Conservation (phyloP, 108 stramenopile species). For the Stephanodiscus minutulus region DNA sequence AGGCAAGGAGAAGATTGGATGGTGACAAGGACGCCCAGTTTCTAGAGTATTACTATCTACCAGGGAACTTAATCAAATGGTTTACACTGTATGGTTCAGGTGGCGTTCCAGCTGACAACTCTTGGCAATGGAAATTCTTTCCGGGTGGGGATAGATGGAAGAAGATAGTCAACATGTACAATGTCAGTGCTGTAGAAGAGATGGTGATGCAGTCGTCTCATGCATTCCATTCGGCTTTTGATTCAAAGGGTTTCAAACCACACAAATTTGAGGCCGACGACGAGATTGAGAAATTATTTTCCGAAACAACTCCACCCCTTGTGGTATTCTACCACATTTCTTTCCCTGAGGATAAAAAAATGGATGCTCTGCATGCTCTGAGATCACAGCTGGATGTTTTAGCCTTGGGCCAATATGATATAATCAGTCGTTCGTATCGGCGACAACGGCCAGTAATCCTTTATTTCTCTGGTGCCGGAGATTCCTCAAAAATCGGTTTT, state of each 20-base stretch:
- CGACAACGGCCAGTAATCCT: conserved; percentile 29
- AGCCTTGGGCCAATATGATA: conserved; percentile 46
- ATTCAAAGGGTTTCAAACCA: conserved; percentile 3
- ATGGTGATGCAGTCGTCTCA: conserved; percentile 32
- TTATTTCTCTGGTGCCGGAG: conserved; percentile 40
- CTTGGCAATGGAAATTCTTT: conserved; percentile 58
- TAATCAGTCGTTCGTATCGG: conserved; percentile 31
- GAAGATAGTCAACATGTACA: conserved; percentile 30
- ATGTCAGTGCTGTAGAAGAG: conserved; percentile 34
- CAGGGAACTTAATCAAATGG: conserved; percentile 54
- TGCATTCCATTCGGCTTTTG: conserved; percentile 35
- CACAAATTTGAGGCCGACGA: conserved; percentile 4
- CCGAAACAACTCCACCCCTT: conserved; percentile 20
- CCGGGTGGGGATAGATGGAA: conserved; percentile 52
- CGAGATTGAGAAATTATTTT: conserved; percentile 12
- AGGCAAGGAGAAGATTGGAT: conserved; percentile 15
- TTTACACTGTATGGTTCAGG: conserved; percentile 46
- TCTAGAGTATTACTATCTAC: conserved; percentile 50
- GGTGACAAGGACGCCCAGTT: conserved; percentile 40
- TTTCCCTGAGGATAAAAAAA: conserved; percentile 29
- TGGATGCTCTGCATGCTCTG: conserved; percentile 26
- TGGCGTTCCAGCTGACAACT: conserved; percentile 41
- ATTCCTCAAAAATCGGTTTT: conserved; percentile 19
- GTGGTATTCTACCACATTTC: conserved; percentile 45
- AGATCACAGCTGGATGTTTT: conserved; percentile 43